Evolutionary conservation across 768 basidiomycete genomes (phyloP), one percentile per base, ranked within the genome.

Genomic region (Gelatoporia subvermispora): DNA sequence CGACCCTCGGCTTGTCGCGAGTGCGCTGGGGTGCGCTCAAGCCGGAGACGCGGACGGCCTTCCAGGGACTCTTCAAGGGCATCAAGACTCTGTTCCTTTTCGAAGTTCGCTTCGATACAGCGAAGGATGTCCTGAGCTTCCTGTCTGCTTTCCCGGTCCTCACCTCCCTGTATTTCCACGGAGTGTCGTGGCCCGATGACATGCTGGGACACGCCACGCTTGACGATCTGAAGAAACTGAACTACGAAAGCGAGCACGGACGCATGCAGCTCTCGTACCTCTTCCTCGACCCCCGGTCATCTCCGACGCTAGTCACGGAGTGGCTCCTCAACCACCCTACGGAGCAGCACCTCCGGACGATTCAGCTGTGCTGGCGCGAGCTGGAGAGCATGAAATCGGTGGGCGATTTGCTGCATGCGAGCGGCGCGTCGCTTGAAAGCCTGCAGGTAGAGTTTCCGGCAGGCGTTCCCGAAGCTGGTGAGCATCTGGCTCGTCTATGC

Each of bases 341-440:
- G 34, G 58, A 60, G 42, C 52, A 56, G 51, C 55, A 28, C 22
- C 55, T 62, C 44, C 53, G 59, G 28, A 54, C 56, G 10, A 60
- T 62, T 52, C 61, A 62, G 54, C 59, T 62, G 43, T 62, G 61
- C 54, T 62, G 61, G 61, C 50, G 61, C 35, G 61, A 62, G 39
- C 48, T 62, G 34, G 59, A 60, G 36, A 53, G 56, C 47, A 56
- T 55, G 41, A 52, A 57, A 46, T 46, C 54, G 13, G 45, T 62
- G 17, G 61, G 61, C 35, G 59, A 62, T 38, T 50, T 62, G 36
- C 52, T 62, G 20, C 55, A 54, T 31, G 59, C 53, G 23, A 60
- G 59, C 50, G 61, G 59, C 43, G 53, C 59, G 21, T 54, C 57
- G 15, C 57, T 63, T 18, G 61, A 60, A 52, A 50, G 56, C 16